Evolutionary conservation across 2,329 filamentous ascomycete genomes (phyloP).

Genomic region (Aspergillus brasiliensis): DNA sequence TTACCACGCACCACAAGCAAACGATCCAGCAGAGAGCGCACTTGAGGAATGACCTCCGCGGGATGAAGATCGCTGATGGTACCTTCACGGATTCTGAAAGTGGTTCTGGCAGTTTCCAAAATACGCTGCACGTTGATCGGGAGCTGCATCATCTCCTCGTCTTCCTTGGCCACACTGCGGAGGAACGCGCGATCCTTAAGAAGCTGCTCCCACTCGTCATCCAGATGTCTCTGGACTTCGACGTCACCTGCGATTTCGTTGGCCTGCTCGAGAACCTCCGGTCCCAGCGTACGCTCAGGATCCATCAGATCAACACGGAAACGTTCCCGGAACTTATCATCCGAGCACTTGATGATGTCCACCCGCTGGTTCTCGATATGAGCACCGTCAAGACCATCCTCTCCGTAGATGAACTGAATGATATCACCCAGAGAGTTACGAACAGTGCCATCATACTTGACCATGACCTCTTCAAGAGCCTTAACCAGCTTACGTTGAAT

Average conservation of each 20-base stretch:
- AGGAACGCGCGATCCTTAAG: slow-evolving; percentile 73
- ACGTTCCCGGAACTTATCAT: slow-evolving; percentile 74
- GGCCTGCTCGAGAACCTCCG: slow-evolving; percentile 79
- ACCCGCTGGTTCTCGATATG: slow-evolving; percentile 92
- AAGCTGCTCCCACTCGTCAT: slow-evolving; percentile 83
- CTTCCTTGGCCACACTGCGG: slow-evolving; percentile 71
- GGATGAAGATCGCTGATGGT: slow-evolving; percentile 88
- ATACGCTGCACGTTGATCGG: slow-evolving; percentile 90
- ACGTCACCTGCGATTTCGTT: slow-evolving; percentile 84
- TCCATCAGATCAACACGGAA: slow-evolving; percentile 89
- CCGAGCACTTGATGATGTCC: slow-evolving; percentile 79
- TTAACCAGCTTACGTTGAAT: slow-evolving; percentile 98
- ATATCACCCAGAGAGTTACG: slow-evolving; percentile 96
- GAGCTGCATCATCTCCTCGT: slow-evolving; percentile 84
- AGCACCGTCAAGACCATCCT: slow-evolving; percentile 92
- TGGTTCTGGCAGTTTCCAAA: slow-evolving; percentile 83
- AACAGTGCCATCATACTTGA: slow-evolving; percentile 95
- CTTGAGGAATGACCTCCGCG: slow-evolving; percentile 78
- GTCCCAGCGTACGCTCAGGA: slow-evolving; percentile 61
- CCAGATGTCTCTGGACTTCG: slow-evolving; percentile 81
- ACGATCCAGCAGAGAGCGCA: slow-evolving; percentile 72
- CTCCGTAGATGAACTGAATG: slow-evolving; percentile 95
- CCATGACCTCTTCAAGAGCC: slow-evolving; percentile 95
- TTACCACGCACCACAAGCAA: slow-evolving; percentile 84
- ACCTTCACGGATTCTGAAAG: slow-evolving; percentile 85